Base-by-base conservation (phyloP, 225 moss, liverwort and hornwort genomes). In the Bryum argenteum region DNA sequence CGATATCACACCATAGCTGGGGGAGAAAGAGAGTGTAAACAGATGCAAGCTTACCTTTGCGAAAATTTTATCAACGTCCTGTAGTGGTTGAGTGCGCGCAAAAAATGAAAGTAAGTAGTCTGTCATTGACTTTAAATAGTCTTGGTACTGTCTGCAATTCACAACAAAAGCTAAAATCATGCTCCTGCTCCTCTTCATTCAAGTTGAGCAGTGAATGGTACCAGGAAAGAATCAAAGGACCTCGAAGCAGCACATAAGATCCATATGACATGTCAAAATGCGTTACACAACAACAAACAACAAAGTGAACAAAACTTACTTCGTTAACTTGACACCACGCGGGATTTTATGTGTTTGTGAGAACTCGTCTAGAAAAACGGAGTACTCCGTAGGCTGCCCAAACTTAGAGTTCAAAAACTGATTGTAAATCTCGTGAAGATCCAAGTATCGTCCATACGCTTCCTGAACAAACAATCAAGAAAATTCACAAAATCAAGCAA, bases 371-470 rank as follows among this genome's bases (percentile, higher is more conserved):
- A 96, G 72, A 64, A 90, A 96, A 37, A 83, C 84, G 1, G 96
- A 90, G 56, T 93, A 96, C 76, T 91, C 93, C 41, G 87, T 84
- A n/a, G 91, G 89, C 67, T 80, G 88, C 70, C 93, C 90, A 82
- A 93, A 93, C 74, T 93, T 90, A 40, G 88, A 89, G 76, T 91
- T 96, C 60, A 90, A 66, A 68, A 84, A 90, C 16, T 74, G 80
- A 76, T 96, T 96, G 83, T 96, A 89, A 11, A 96, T 75, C 77
- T 89, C 93, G 79, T 93, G 91, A 75, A 91, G 62, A 75, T 96
- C 91, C 60, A 96, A 75, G 77, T 90, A 93, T 69, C 80, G 81
- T 77, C 91, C 90, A 74, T 96, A 90, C 7, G 91, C 87, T 85
- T 96, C 96, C 90, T 92, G 82, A 51, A 83, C n/a, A 66, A 23